Percentiles rank a stretch among this genome's conserved stretches.
These are phyloP conservation scores for Cytospora leucostoma DNA, from an alignment of 2,329 filamentous ascomycete genomes.

Conservation along the genomic window DNA sequence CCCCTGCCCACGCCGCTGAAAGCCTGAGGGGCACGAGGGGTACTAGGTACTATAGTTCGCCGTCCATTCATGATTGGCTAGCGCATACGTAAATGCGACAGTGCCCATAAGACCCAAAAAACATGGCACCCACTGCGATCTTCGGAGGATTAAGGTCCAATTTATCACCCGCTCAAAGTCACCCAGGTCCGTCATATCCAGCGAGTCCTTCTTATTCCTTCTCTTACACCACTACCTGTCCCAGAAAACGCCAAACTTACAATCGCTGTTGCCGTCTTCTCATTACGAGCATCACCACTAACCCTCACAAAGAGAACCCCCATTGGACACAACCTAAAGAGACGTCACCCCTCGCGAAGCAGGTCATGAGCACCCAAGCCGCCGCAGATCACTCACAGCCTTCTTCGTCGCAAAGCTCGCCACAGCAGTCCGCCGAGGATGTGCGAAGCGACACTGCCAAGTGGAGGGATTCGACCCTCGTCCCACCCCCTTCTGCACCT, in stretches of 20 bases:
- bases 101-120: constrained; percentile 11
- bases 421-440: constrained; percentile 28
- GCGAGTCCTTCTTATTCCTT: constrained; percentile 4
- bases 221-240: background rate
- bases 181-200: constrained; percentile 6
- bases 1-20: background rate
- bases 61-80: constrained; percentile 13
- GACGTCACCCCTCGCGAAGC: constrained; percentile 33
- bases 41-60: background rate
- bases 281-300: constrained; percentile 7
- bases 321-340: constrained; percentile 32
- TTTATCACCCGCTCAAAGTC: background rate
- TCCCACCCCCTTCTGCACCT: constrained; percentile 32
- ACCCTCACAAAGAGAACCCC: constrained; percentile 14
- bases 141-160: constrained; percentile 15
- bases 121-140: constrained; percentile 26
- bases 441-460: constrained; percentile 33
- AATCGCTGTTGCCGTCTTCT: background rate
- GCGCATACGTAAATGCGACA: constrained; percentile 19
- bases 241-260: constrained; percentile 5
- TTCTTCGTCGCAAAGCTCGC: constrained; percentile 37
- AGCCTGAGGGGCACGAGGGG: background rate
- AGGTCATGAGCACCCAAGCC: constrained; percentile 42
- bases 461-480: constrained; percentile 25
- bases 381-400: constrained; percentile 32